A percentile compares a stretch with the other conserved stretches of the same genome.
These are phyloP conservation scores for Adansonia rubrostipa DNA, from an alignment of 441 rosid genomes.

Conservation along the genomic window DNA sequence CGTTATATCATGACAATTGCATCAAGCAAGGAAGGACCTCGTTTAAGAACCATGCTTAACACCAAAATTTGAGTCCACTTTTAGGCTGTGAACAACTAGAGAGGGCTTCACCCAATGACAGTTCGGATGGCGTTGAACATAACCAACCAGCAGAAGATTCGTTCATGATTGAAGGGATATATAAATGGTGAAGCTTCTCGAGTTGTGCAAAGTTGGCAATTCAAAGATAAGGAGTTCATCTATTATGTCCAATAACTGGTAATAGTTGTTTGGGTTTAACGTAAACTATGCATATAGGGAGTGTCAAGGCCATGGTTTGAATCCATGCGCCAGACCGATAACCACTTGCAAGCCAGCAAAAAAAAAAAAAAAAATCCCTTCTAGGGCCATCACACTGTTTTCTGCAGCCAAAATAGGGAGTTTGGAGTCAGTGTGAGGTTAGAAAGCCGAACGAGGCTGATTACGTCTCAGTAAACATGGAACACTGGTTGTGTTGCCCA, in stretches of 20 bases:
- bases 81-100: constrained; percentile 46
- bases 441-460: neutral
- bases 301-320: neutral
- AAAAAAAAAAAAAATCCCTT: neutral
- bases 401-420: neutral
- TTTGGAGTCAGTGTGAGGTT: neutral
- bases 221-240: constrained; percentile 39
- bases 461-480: neutral
- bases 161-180: constrained; percentile 47
- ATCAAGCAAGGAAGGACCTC: too few species aligned
- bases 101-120: constrained; percentile 52
- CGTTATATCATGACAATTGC: too few species aligned
- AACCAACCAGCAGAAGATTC: constrained; percentile 46
- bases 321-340: neutral
- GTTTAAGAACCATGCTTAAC: constrained; percentile 22
- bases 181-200: constrained; percentile 64
- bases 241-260: neutral
- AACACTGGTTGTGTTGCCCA: constrained; percentile 12
- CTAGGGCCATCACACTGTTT: neutral
- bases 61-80: constrained; percentile 39
- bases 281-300: neutral
- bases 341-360: neutral
- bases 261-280: neutral
- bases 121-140: constrained; percentile 51
- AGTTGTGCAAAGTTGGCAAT: constrained; percentile 66